Evolutionary conservation across 331 rosid species (phyloP).

Genomic region (Malus hybrid): DNA sequence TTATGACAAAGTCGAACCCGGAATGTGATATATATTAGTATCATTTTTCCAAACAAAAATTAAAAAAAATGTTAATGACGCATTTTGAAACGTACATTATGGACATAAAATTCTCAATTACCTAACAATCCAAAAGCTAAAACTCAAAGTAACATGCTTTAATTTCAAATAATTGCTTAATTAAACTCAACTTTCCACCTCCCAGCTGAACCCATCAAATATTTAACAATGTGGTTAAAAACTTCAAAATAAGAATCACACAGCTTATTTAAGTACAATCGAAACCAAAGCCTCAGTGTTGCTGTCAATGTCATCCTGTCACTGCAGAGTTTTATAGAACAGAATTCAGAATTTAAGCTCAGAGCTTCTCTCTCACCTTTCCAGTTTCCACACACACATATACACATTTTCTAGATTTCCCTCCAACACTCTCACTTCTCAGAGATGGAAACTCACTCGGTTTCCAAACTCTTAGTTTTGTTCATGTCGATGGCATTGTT

Average conservation of each 20-base stretch:
- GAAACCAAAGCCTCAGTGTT: conserved; percentile 15
- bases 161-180: neutral
- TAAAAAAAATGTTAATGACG: neutral
- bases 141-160: neutral
- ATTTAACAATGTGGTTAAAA: neutral
- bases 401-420: neutral
- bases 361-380: neutral
- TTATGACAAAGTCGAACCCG: no score
- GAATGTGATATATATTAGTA: no score
- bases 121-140: neutral
- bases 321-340: conserved; percentile 16
- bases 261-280: neutral
- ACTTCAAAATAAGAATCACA: neutral
- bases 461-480: conserved; percentile 38
- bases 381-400: neutral
- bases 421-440: conserved; percentile 1
- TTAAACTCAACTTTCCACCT: neutral
- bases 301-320: neutral
- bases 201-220: neutral
- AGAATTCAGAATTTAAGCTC: conserved; percentile 10
- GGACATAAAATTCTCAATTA: no score
- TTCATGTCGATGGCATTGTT: conserved; percentile 30
- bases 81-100: neutral
- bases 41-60: no score
- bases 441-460: conserved; percentile 52